phyloP scores from a whole-genome alignment of 129 eudicot genomes.

The Flaveria linearis region DNA sequence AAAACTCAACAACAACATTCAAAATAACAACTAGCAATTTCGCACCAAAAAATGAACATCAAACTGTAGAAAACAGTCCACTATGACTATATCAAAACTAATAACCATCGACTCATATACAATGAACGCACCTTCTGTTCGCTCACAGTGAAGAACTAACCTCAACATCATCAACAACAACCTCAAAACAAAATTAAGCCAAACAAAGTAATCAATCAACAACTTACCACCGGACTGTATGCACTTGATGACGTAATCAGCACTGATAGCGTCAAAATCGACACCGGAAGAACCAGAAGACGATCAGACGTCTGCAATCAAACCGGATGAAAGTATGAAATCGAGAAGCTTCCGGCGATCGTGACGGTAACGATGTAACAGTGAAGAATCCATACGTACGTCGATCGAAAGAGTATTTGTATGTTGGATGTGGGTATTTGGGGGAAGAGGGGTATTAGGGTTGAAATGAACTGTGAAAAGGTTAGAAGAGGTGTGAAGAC shows the following conservation, averaged over 20 bases:
- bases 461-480: no score
- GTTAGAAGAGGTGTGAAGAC: no score
- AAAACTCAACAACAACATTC: no score
- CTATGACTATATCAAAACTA: background rate
- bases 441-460: no score
- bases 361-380: conserved; percentile 57
- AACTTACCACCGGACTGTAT: conserved; percentile 58
- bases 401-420: no score
- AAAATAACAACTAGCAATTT: conserved; percentile 13
- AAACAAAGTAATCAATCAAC: background rate
- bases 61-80: background rate
- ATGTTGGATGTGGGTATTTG: no score
- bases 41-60: conserved; percentile 15
- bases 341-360: conserved; percentile 89
- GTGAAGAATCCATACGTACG: conserved; percentile 30
- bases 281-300: conserved; percentile 48
- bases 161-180: background rate
- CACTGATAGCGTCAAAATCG: conserved; percentile 68
- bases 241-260: conserved; percentile 63
- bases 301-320: conserved; percentile 53
- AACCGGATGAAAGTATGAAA: conserved; percentile 59
- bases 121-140: background rate
- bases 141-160: conserved; percentile 11
- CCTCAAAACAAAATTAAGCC: background rate
- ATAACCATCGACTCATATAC: conserved; percentile 9